A percentile compares a stretch with the other conserved stretches of the same genome.
Conservation (phyloP, 2,329 filamentous ascomycete genomes). For the Botrytis aclada region DNA sequence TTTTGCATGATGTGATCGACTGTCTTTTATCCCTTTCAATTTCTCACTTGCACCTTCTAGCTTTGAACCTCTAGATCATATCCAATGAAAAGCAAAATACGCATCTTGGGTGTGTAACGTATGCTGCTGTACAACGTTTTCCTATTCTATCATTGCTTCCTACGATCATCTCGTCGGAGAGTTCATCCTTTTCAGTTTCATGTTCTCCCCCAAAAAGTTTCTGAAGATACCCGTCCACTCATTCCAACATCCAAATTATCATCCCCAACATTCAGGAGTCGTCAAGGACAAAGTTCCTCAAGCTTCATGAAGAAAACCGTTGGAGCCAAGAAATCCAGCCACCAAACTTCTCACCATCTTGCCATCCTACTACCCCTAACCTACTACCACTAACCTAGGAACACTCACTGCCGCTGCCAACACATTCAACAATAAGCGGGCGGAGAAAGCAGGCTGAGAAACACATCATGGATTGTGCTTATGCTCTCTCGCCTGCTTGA, state of each 20-base stretch:
- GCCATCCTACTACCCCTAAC: not conserved
- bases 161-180: not conserved
- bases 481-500: not conserved
- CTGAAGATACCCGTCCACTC: not conserved
- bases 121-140: not conserved
- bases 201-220: no score
- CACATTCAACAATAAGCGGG: not conserved
- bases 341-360: not conserved
- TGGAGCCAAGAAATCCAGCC: not conserved
- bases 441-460: not conserved
- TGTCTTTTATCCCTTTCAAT: not conserved
- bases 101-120: not conserved
- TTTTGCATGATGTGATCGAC: not conserved
- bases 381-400: not conserved
- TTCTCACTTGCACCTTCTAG: not conserved
- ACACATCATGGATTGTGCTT: not conserved
- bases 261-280: not conserved
- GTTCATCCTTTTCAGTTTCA: not conserved
- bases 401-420: not conserved
- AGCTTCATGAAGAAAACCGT: not conserved
- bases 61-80: not conserved
- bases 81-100: not conserved
- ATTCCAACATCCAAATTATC: not conserved
- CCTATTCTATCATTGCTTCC: not conserved
- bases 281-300: not conserved